Evolutionary conservation across 805 yeast genomes (phyloP), one percentile per base, ranked within the genome.

Genomic region (Zygosaccharomyces pseudorouxii): DNA sequence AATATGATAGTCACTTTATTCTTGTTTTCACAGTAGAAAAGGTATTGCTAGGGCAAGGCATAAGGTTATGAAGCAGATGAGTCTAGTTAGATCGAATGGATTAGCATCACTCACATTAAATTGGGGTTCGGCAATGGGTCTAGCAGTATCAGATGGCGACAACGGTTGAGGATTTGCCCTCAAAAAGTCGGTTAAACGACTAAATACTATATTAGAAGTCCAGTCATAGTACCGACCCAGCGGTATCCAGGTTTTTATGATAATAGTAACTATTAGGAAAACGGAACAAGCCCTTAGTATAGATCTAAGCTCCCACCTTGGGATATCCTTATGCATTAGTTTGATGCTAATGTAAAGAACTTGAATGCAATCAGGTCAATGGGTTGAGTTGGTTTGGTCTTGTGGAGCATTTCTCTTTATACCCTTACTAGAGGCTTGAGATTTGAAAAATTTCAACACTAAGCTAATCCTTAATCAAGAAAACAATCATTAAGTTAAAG

Each of bases 81-180:
- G 22, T 20, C 62, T 42, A 20, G 45, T 30, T 8, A 45, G 44
- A 38, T 58, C 51, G n/a, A 60, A 51, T 1, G 62, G 57, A 27
- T 65, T 63, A 3, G 59, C 53, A 45, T 58, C 65, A 14, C 54
- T 55, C 12, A 63, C 60, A 22, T 59, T 56, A 22, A 52, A 53
- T 30, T 51, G 46, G 1, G 55, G 42, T 5, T 51, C 36, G 8
- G 50, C 50, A 5, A 57, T 47, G 14, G 55, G 52, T 10, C 41
- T 45, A n/a, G 38, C 10, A 11, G 19, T 12, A 12, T 31, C 36
- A 27, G 38, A 6, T 14, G 11, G 20, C 10, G 19, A 6, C 4
- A 20, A 33, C 3, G 37, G 20, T 33, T 33, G 22, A 14, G 3
- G 16, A 16, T 16, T 16, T 16, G 20, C 16, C 4, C 16, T 8